Percentiles rank a stretch among this genome's conserved stretches.
phyloP scores from a whole-genome alignment of 1,284 basidiomycete genomes.

The Hymenochaete sp. region DNA sequence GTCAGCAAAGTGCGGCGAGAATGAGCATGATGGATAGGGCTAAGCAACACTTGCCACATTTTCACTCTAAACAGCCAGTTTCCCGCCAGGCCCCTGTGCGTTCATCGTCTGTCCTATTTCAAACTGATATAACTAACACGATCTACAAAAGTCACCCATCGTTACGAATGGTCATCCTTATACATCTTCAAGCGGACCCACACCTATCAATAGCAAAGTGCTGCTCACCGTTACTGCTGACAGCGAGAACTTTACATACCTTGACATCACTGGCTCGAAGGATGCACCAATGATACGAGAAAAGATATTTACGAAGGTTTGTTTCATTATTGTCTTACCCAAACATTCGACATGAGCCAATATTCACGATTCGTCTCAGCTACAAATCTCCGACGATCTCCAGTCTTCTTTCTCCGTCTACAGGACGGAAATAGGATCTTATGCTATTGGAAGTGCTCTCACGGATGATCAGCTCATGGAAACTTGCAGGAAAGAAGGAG shows the following conservation, averaged over 20 bases:
- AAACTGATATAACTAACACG: not conserved
- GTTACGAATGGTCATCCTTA: constrained; percentile 11
- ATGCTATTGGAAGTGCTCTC: constrained; percentile 63
- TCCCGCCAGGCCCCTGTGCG: not conserved
- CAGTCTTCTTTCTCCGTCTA: constrained; percentile 72
- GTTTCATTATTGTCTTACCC: constrained; percentile 20
- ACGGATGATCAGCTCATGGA: constrained; percentile 59
- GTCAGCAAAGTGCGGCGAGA: constrained; percentile 8
- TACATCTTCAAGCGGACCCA: constrained; percentile 18
- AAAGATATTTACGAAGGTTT: constrained; percentile 76
- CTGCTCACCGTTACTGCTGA: constrained; percentile 74
- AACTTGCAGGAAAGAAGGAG: constrained; percentile 65
- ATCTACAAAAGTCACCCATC: constrained; percentile 16
- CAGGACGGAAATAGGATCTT: constrained; percentile 74
- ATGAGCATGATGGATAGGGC: constrained; percentile 14
- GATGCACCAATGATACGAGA: constrained; percentile 73
- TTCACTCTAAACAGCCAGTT: not conserved
- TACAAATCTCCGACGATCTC: constrained; percentile 80
- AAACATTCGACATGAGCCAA: not conserved
- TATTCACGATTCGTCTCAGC: constrained; percentile 38
- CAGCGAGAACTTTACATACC: constrained; percentile 70
- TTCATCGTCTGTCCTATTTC: not conserved
- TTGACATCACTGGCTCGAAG: constrained; percentile 67
- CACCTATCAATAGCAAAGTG: constrained; percentile 33
- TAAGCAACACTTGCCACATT: constrained; percentile 1